Conservation (phyloP, 345 rosid genomes). For the Eucalyptus victrix region DNA sequence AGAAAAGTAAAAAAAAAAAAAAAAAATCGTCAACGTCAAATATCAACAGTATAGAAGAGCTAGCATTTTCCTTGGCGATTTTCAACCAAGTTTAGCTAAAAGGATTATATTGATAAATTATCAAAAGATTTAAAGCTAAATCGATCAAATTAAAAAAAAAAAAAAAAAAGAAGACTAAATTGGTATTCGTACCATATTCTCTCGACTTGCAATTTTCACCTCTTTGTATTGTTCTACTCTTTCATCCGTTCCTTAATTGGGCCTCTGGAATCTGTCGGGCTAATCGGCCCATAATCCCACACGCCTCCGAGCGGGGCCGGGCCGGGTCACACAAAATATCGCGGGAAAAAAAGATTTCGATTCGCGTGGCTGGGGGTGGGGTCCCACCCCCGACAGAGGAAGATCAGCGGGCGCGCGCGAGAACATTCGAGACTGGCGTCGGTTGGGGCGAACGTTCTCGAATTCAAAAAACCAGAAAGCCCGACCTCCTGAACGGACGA, state of each 20-base stretch:
- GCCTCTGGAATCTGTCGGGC: not conserved
- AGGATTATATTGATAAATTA: no score
- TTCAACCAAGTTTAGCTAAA: accelerated
- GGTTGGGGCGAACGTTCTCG: not conserved
- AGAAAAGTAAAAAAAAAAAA: no score
- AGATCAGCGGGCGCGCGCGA: not conserved
- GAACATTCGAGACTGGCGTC: not conserved
- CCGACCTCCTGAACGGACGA: not conserved
- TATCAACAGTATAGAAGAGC: accelerated
- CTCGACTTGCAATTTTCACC: no score
- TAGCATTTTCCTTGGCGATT: accelerated
- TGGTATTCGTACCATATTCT: no score
- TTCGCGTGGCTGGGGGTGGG: not conserved
- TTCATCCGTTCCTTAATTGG: not conserved
- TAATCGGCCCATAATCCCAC: not conserved
- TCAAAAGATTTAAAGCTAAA: not conserved
- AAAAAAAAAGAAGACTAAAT: no score
- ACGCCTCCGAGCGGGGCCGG: not conserved
- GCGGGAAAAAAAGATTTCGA: not conserved
- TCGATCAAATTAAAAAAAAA: no score
- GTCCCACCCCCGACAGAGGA: not conserved
- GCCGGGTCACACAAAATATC: not conserved
- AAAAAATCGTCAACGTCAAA: accelerated
- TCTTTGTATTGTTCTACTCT: not conserved
- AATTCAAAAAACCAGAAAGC: not conserved